Evolutionary conservation across 306 rosid species (phyloP).

Genomic region (Ormosia semicastrata): DNA sequence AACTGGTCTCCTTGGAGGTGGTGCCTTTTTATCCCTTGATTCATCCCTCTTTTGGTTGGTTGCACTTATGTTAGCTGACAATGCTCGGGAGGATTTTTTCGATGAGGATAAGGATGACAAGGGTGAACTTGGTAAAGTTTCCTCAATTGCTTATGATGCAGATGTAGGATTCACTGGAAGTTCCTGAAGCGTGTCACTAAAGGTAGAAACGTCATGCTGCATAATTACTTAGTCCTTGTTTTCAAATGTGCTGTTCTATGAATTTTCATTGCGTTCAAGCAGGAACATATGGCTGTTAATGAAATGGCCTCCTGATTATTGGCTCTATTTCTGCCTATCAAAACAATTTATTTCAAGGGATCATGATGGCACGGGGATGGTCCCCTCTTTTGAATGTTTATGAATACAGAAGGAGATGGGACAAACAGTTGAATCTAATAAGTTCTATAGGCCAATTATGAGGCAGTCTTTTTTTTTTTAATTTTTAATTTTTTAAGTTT

Average conservation of each 20-base stretch:
- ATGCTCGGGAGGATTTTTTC: conserved; percentile 82
- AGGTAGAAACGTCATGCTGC: neutral
- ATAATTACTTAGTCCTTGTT: neutral
- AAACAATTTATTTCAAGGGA: neutral
- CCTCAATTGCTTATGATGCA: conserved; percentile 11
- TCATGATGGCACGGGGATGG: neutral
- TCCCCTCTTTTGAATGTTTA: neutral
- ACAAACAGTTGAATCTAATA: neutral
- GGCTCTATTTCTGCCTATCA: neutral
- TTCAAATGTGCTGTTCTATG: neutral
- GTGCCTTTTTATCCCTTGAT: conserved; percentile 87
- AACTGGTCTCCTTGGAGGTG: conserved; percentile 87
- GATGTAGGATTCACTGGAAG: neutral
- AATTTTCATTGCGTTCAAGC: neutral
- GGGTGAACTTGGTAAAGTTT: conserved; percentile 1
- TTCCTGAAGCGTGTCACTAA: conserved; percentile 11
- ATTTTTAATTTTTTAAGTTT: too few relatives aligned
- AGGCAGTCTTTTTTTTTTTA: neutral
- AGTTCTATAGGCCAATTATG: neutral
- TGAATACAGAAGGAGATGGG: neutral
- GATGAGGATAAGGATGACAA: conserved; percentile 47
- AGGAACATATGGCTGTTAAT: neutral
- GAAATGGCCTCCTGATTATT: neutral
- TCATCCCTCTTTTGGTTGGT: conserved; percentile 90
- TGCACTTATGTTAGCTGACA: conserved; percentile 83